Evolutionary conservation across 306 rosid species (phyloP).

Genomic region (Amphicarpaea edgeworthii): DNA sequence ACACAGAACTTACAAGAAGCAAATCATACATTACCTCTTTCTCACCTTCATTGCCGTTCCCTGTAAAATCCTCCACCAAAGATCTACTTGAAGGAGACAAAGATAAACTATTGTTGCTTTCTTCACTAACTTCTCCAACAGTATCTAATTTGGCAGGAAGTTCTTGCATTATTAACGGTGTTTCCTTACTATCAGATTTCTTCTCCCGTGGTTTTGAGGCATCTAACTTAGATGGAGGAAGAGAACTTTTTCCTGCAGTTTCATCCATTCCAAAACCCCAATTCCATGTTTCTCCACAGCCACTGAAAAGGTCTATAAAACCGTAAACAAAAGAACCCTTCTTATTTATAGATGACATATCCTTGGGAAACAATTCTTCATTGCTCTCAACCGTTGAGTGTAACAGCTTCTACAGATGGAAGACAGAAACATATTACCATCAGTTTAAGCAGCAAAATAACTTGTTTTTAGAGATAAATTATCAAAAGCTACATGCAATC

Average conservation of each 20-base stretch:
- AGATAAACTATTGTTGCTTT: slow-evolving; percentile 52
- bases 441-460: slow-evolving; percentile 34
- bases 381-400: slow-evolving; percentile 53
- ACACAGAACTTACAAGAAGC: slow-evolving; percentile 28
- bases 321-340: slow-evolving; percentile 80
- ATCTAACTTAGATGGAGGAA: slow-evolving; percentile 51
- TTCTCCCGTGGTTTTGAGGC: slow-evolving; percentile 58
- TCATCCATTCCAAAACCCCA: slow-evolving; percentile 85
- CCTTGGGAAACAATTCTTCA: slow-evolving; percentile 65
- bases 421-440: slow-evolving; percentile 42
- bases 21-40: slow-evolving; percentile 65
- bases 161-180: slow-evolving; percentile 50
- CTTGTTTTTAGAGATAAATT: slow-evolving; percentile 24
- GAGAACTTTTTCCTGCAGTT: slow-evolving; percentile 49
- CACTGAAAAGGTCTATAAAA: slow-evolving; percentile 90
- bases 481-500: slow-evolving; percentile 17
- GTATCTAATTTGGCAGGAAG: slow-evolving; percentile 58
- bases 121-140: slow-evolving; percentile 76
- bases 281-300: slow-evolving; percentile 88
- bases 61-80: slow-evolving; percentile 46
- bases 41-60: slow-evolving; percentile 54
- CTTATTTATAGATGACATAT: slow-evolving; percentile 57
- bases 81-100: slow-evolving; percentile 61
- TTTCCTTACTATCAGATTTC: slow-evolving; percentile 56
- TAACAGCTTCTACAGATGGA: slow-evolving; percentile 58